phyloP scores from a whole-genome alignment of 2,329 filamentous ascomycete species.

The Ilyonectria robusta region DNA sequence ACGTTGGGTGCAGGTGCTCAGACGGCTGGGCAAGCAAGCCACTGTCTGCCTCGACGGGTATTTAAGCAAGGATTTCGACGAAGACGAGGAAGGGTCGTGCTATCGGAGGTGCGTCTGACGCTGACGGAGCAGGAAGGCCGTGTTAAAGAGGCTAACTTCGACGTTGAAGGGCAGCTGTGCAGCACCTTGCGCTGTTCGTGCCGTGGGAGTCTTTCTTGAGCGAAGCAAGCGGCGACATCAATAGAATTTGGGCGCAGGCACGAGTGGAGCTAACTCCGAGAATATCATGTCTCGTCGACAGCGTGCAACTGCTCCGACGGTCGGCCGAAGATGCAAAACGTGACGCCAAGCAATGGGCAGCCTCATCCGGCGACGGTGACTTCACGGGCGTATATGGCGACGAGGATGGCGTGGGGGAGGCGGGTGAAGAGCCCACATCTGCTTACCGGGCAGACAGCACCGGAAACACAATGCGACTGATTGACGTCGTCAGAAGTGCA shows the following conservation, averaged over 20 bases:
- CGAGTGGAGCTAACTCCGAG: no score
- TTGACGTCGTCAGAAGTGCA: no score
- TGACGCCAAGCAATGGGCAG: constrained; percentile 18
- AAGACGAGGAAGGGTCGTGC: neutral
- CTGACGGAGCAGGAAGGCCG: no score
- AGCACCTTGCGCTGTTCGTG: constrained; percentile 28
- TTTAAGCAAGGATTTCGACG: constrained; percentile 13
- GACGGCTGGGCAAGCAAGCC: no score
- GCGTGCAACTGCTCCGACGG: constrained; percentile 11
- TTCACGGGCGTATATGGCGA: no score
- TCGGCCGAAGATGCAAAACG: constrained; percentile 16
- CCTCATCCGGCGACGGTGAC: neutral
- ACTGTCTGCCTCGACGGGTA: constrained; percentile 3
- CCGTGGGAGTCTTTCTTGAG: constrained; percentile 24
- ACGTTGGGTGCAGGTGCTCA: no score
- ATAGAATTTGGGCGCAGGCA: constrained; percentile 11
- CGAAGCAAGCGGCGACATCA: constrained; percentile 18
- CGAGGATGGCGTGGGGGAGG: no score
- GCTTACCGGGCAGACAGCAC: no score
- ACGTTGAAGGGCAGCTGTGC: constrained; percentile 11
- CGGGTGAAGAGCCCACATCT: no score
- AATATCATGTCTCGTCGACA: constrained; percentile 3
- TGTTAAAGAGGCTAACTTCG: neutral
- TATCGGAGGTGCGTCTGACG: neutral
- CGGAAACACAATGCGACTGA: no score